Conservation (phyloP, 2,329 filamentous ascomycete genomes). For the Penicillium sp. region DNA sequence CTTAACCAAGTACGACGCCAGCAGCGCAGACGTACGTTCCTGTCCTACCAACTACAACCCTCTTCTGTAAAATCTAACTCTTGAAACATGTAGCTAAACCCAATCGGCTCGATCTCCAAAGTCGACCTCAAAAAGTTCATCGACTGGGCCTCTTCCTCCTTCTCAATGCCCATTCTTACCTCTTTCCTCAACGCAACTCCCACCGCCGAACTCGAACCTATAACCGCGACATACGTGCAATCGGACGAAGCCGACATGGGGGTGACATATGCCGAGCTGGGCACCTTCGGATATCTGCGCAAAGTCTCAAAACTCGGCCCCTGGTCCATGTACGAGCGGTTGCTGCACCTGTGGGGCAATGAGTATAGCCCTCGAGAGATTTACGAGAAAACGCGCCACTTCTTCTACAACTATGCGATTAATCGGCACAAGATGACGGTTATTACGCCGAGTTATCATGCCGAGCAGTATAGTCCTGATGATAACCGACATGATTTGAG, state of each 20-base stretch:
- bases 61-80: conserved; percentile 1
- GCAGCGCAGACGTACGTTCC: conserved; percentile 58
- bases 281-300: conserved; percentile 57
- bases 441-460: conserved; percentile 63
- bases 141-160: conserved; percentile 63
- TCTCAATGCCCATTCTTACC: conserved; percentile 67
- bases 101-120: conserved; percentile 61
- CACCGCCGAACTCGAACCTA: conserved; percentile 69
- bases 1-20: conserved; percentile 73
- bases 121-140: conserved; percentile 75
- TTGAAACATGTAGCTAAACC: conserved; percentile 35
- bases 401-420: conserved; percentile 59
- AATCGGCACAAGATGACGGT: conserved; percentile 70
- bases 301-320: conserved; percentile 61
- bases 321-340: conserved; percentile 59
- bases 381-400: conserved; percentile 53
- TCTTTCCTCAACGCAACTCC: conserved; percentile 69
- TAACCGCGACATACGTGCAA: conserved; percentile 66
- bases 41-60: no score
- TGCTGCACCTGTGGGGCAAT: conserved; percentile 57
- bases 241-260: conserved; percentile 62
- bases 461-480: conserved; percentile 57
- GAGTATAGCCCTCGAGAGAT: conserved; percentile 49
- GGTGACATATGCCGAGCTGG: conserved; percentile 60
- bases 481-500: conserved; percentile 64